Evolutionary conservation across 1,139 yeast genomes (phyloP).

Genomic region (Diutina pseudorugosa): DNA sequence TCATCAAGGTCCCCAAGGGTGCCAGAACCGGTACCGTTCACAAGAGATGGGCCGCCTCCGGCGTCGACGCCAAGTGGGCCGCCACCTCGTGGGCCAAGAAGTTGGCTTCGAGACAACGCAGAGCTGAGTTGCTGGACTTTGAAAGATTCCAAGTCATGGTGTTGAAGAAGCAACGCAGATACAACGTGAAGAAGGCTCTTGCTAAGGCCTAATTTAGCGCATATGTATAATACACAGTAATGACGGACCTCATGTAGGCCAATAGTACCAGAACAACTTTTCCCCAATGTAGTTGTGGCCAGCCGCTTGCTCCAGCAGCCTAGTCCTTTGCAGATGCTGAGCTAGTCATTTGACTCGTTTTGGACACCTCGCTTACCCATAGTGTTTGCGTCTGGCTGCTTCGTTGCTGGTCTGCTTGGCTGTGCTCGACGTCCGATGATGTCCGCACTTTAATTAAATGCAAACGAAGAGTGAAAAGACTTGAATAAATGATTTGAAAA

Average conservation of each 20-base stretch:
- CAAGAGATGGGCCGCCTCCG: slow-evolving; percentile 93
- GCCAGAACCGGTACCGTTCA: slow-evolving; percentile 74
- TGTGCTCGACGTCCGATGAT: too few species aligned
- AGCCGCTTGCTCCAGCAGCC: too few species aligned
- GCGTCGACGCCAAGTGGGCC: slow-evolving; percentile 83
- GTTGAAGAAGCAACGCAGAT: slow-evolving; percentile 94
- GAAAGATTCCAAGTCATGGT: slow-evolving; percentile 99
- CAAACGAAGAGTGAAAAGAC: too few species aligned
- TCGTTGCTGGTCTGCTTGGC: too few species aligned
- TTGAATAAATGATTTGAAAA: too few species aligned
- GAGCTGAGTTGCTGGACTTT: slow-evolving; percentile 88
- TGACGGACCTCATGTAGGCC: not conserved
- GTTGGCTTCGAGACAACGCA: slow-evolving; percentile 87
- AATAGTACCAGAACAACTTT: too few species aligned
- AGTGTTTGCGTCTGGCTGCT: too few species aligned
- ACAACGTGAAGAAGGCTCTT: slow-evolving; percentile 71
- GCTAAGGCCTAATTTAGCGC: slow-evolving; percentile 16
- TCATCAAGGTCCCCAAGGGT: slow-evolving; percentile 87
- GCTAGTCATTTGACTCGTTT: too few species aligned
- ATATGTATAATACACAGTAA: slow-evolving; percentile 3
- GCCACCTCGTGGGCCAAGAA: slow-evolving; percentile 95
- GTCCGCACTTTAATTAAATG: too few species aligned
- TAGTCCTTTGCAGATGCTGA: too few species aligned
- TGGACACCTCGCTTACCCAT: too few species aligned
- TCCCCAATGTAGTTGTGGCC: too few species aligned